Percentiles rank a stretch among this genome's conserved stretches.
Conservation (phyloP, 306 rosid species). For the Dalbergia oliveri region DNA sequence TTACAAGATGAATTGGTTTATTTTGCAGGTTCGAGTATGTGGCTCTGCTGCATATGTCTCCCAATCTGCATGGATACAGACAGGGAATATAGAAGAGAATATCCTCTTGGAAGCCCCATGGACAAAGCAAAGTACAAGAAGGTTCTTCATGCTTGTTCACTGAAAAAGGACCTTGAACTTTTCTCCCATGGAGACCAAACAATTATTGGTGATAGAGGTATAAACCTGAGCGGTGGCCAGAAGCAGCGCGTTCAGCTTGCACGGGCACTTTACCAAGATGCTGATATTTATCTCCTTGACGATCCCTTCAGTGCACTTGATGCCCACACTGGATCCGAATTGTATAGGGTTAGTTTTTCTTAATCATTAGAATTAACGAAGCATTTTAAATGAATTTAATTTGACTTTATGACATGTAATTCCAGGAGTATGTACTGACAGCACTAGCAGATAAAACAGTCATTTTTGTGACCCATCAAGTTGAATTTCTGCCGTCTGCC, state of each 20-base stretch:
- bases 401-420: conserved; percentile 43
- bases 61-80: conserved; percentile 96
- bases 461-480: conserved; percentile 91
- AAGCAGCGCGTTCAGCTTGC: conserved; percentile 98
- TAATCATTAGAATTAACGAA: background rate
- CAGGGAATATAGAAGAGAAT: conserved; percentile 95
- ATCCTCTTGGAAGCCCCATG: conserved; percentile 84
- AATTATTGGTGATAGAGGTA: conserved; percentile 95
- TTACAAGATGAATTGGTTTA: conserved; percentile 31
- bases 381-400: background rate
- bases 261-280: conserved; percentile 91
- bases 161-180: conserved; percentile 89
- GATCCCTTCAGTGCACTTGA: conserved; percentile 97
- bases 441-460: conserved; percentile 82
- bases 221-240: conserved; percentile 96
- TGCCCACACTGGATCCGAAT: conserved; percentile 86
- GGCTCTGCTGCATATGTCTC: conserved; percentile 91
- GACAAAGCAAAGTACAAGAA: conserved; percentile 84
- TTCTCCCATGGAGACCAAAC: conserved; percentile 94
- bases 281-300: conserved; percentile 90
- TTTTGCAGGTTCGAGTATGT: conserved; percentile 75
- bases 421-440: conserved; percentile 85
- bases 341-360: conserved; percentile 73
- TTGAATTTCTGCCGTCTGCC: conserved; percentile 85
- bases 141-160: conserved; percentile 88